These are phyloP conservation scores for Stephania cephalantha DNA, from an alignment of 164 flowering plant genomes.

Conservation along the genomic window DNA sequence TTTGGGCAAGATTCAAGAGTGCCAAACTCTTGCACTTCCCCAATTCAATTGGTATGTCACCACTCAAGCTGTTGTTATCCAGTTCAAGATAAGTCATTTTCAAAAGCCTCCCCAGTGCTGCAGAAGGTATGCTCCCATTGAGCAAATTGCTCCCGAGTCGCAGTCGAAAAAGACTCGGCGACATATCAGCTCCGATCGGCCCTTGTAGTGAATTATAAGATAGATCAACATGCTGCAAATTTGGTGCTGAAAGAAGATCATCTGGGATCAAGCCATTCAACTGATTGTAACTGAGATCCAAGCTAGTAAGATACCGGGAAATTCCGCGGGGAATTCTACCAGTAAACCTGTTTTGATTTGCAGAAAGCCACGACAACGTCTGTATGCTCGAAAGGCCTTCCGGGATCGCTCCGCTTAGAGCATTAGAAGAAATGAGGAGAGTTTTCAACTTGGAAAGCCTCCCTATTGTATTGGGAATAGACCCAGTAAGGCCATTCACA, in stretches of 20 bases:
- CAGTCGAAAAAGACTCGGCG: conserved; percentile 41
- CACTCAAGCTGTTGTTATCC: conserved; percentile 43
- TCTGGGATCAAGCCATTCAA: conserved; percentile 45
- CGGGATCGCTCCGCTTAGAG: conserved; percentile 48
- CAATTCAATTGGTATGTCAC: conserved; percentile 41
- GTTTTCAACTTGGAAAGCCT: conserved; percentile 37
- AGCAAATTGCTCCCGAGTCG: conserved; percentile 51
- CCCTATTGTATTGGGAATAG: conserved; percentile 34
- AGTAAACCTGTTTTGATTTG: conserved; percentile 40
- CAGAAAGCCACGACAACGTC: conserved; percentile 49
- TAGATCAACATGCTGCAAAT: conserved; percentile 46
- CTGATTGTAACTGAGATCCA: conserved; percentile 60
- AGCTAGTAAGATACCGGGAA: conserved; percentile 21
- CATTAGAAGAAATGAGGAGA: conserved; percentile 44
- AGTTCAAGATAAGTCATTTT: conserved; percentile 55
- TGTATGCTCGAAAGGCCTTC: conserved; percentile 22
- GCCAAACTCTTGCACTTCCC: conserved; percentile 38
- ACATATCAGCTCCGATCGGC: conserved; percentile 34
- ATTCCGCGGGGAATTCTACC: conserved; percentile 48
- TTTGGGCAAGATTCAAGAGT: conserved; percentile 49
- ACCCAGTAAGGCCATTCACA: conserved; percentile 34
- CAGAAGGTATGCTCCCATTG: conserved; percentile 32
- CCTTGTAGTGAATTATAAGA: conserved; percentile 45
- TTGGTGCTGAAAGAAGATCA: conserved; percentile 33
- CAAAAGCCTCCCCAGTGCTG: conserved; percentile 16